Evolutionary conservation across 306 rosid species (phyloP).

Genomic region (Adenanthera pavonina): DNA sequence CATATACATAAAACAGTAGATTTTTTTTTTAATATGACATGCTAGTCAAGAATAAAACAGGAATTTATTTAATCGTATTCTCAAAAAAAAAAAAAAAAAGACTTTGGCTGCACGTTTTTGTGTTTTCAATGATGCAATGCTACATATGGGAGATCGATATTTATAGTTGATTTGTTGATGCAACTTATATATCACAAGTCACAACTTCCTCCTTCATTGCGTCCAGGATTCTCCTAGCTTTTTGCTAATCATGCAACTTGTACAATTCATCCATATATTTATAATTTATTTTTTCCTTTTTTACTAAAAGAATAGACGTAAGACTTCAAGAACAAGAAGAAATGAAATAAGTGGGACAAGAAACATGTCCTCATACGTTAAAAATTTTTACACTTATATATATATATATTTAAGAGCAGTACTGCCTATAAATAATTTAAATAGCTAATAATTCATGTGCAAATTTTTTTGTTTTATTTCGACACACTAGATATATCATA

Average conservation of each 20-base stretch:
- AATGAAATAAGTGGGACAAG: too few relatives aligned
- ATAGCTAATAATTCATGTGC: not conserved
- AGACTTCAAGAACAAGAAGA: not conserved
- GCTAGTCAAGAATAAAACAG: too few relatives aligned
- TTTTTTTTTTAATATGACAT: too few relatives aligned
- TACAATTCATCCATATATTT: not conserved
- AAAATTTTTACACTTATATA: not conserved
- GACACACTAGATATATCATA: not conserved
- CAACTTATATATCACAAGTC: not conserved
- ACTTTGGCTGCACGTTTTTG: conserved; percentile 20
- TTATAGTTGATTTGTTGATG: not conserved
- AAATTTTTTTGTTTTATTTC: not conserved
- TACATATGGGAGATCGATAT: not conserved
- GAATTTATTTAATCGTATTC: too few relatives aligned
- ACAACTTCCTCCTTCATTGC: conserved; percentile 34
- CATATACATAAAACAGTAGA: not conserved
- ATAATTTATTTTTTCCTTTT: not conserved
- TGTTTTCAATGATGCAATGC: not conserved
- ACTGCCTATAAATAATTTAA: too few relatives aligned
- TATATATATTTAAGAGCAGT: not conserved
- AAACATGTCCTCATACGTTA: too few relatives aligned
- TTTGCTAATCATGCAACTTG: not conserved
- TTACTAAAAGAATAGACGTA: not conserved
- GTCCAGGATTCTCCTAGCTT: conserved; percentile 37
- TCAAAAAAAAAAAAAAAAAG: not conserved